These are phyloP conservation scores for Scortechinia acanthostroma DNA, from an alignment of 2,329 filamentous ascomycete genomes.

Conservation along the genomic window DNA sequence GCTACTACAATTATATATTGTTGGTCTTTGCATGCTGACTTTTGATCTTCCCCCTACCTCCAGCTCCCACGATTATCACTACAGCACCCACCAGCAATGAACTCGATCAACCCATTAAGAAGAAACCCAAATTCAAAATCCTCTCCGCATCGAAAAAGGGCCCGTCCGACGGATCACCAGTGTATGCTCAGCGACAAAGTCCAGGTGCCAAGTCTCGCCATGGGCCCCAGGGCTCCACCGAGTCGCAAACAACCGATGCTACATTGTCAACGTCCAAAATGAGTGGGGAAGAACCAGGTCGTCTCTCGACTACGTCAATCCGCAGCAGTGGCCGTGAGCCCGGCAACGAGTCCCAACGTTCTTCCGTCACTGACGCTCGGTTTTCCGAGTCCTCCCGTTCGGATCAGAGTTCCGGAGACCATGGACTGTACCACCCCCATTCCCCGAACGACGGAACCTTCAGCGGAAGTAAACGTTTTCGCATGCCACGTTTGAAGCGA, in stretches of 20 bases:
- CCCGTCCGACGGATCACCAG: no score
- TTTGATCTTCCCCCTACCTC: neutral
- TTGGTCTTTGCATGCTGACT: neutral
- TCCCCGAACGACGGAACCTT: neutral
- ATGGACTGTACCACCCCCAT: neutral
- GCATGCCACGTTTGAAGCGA: neutral
- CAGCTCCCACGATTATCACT: neutral
- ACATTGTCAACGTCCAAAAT: neutral
- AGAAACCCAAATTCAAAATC: neutral
- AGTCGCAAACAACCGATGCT: neutral
- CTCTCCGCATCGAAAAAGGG: neutral
- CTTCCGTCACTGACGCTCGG: neutral
- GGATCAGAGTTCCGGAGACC: neutral
- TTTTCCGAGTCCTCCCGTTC: conserved; percentile 2
- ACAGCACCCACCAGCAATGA: neutral
- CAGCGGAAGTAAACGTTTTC: neutral
- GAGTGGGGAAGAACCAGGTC: neutral
- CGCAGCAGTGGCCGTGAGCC: neutral
- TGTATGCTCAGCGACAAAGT: neutral
- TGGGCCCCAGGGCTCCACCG: neutral
- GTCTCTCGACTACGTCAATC: neutral
- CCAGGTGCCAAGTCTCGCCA: neutral
- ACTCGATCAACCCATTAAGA: neutral
- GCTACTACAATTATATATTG: neutral
- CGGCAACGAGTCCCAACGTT: neutral